phyloP scores from a whole-genome alignment of 2,329 filamentous ascomycete species.

The Metarhizium rileyi region DNA sequence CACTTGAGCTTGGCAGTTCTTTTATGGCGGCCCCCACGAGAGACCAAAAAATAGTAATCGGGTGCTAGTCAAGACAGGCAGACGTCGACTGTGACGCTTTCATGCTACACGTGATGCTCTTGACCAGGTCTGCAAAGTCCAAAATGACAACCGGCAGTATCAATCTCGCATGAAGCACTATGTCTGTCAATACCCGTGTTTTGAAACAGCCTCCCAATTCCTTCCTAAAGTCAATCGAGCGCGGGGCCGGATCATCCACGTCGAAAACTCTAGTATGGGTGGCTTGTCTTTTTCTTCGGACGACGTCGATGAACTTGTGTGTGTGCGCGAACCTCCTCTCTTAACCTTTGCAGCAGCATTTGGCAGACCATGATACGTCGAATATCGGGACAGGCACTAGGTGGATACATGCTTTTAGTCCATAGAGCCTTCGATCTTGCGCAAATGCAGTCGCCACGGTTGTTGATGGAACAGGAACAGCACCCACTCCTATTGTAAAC shows the following conservation, averaged over 20 bases:
- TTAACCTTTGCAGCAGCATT: not conserved
- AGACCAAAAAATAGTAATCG: not conserved
- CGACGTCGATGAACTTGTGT: not conserved
- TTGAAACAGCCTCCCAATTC: not conserved
- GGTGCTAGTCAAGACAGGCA: too few species aligned
- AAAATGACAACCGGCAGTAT: not conserved
- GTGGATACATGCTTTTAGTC: not conserved
- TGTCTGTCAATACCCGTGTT: not conserved
- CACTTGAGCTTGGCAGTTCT: not conserved
- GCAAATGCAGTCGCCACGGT: not conserved
- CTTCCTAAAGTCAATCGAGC: not conserved
- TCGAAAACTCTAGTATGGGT: not conserved
- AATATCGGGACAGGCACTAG: not conserved
- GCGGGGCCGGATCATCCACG: not conserved
- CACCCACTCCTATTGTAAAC: not conserved
- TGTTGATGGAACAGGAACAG: not conserved
- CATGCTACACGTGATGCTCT: not conserved
- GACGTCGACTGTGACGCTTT: too few species aligned
- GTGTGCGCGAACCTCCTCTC: not conserved
- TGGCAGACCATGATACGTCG: not conserved
- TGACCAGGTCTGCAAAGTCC: not conserved
- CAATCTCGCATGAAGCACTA: not conserved
- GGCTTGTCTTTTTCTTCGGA: not conserved
- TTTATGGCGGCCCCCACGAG: not conserved
- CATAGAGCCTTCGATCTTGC: not conserved